These are phyloP conservation scores for Penicillium janthinellum DNA, from an alignment of 2,329 filamentous ascomycete species.

Conservation along the genomic window DNA sequence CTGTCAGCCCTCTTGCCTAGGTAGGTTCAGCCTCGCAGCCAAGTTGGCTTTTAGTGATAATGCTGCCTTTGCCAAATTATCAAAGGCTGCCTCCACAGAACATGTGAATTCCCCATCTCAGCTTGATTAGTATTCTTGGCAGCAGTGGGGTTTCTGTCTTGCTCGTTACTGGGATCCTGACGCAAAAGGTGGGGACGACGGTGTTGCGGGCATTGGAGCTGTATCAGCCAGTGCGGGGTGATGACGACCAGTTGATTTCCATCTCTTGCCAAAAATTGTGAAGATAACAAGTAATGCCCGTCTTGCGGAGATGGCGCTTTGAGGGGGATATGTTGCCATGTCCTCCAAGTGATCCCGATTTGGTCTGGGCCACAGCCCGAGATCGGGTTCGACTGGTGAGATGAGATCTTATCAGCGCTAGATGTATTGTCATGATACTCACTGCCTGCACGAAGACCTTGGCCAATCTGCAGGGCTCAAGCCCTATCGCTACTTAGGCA, in stretches of 20 bases:
- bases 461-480: neutral
- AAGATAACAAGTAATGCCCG: constrained; percentile 50
- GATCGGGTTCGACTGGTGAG: neutral
- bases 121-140: constrained; percentile 44
- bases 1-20: constrained; percentile 63
- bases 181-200: constrained; percentile 51
- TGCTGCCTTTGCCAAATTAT: constrained; percentile 58
- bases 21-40: constrained; percentile 54
- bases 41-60: constrained; percentile 60
- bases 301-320: neutral
- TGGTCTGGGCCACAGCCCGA: neutral
- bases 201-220: constrained; percentile 55
- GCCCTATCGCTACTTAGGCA: neutral
- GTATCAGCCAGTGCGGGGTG: constrained; percentile 55
- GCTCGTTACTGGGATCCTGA: constrained; percentile 52
- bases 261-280: constrained; percentile 50
- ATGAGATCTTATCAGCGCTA: constrained; percentile 3
- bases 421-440: neutral
- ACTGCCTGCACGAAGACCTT: neutral
- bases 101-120: constrained; percentile 45
- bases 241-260: constrained; percentile 57
- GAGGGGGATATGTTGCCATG: neutral
- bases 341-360: neutral
- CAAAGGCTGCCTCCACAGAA: constrained; percentile 48
- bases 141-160: constrained; percentile 47